These are phyloP conservation scores for Curvularia eragrostidis DNA, from an alignment of 2,329 filamentous ascomycete species.

Conservation along the genomic window DNA sequence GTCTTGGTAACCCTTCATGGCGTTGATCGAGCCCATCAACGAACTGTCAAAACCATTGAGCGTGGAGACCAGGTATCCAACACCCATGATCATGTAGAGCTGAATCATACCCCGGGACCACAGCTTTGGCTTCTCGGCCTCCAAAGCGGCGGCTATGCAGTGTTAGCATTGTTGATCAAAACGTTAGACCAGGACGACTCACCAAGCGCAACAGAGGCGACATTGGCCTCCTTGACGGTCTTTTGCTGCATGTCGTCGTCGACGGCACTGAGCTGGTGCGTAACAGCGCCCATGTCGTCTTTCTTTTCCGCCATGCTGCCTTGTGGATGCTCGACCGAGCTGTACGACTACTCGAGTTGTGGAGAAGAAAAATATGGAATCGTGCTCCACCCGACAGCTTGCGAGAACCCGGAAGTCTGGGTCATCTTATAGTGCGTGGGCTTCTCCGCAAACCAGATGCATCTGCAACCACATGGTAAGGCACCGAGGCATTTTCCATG, in stretches of 20 bases:
- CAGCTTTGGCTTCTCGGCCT: conserved; percentile 43
- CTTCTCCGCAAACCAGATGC: conserved; percentile 31
- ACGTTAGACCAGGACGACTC: conserved; percentile 4
- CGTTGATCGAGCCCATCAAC: conserved; percentile 60
- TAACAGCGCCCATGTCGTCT: conserved; percentile 29
- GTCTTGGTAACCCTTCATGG: conserved; percentile 59
- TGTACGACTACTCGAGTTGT: background rate
- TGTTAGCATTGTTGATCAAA: conserved; percentile 14
- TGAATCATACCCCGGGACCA: conserved; percentile 41
- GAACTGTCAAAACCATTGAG: conserved; percentile 48
- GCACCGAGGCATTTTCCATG: conserved; percentile 27
- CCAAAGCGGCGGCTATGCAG: conserved; percentile 37
- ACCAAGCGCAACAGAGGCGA: conserved; percentile 43
- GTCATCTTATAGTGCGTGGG: conserved; percentile 34
- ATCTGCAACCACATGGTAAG: conserved; percentile 12
- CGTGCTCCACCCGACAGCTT: conserved; percentile 7
- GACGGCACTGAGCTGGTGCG: conserved; percentile 31
- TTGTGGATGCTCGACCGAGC: background rate
- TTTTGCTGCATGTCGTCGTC: conserved; percentile 32
- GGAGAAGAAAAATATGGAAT: conserved; percentile 14
- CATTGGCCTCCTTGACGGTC: conserved; percentile 36
- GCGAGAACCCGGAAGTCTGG: conserved; percentile 26
- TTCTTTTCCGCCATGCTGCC: conserved; percentile 30
- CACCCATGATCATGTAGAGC: conserved; percentile 44
- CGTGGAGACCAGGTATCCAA: conserved; percentile 46